These are phyloP conservation scores for Alternaria arborescens DNA, from an alignment of 2,329 filamentous ascomycete species.

Conservation along the genomic window DNA sequence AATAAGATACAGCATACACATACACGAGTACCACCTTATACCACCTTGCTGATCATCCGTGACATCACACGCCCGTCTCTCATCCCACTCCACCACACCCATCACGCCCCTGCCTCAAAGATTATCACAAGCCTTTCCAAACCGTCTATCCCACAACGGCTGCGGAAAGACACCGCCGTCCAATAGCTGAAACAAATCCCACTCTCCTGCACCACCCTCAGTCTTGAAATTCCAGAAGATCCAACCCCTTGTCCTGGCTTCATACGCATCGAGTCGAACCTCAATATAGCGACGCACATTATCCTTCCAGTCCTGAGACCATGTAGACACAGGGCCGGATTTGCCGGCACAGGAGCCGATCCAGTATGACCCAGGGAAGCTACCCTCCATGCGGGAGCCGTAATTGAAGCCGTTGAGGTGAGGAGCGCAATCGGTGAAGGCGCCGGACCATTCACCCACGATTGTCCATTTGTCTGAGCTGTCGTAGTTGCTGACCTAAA, in stretches of 20 bases:
- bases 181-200: slow-evolving; percentile 61
- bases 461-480: slow-evolving; percentile 70
- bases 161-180: slow-evolving; percentile 62
- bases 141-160: slow-evolving; percentile 38
- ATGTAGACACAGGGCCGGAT: slow-evolving; percentile 60
- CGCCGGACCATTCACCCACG: slow-evolving; percentile 73
- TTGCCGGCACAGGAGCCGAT: slow-evolving; percentile 64
- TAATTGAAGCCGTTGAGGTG: slow-evolving; percentile 56
- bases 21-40: not conserved
- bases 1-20: not conserved
- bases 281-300: slow-evolving; percentile 62
- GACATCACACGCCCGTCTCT: not conserved
- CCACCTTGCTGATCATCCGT: not conserved
- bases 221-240: slow-evolving; percentile 69
- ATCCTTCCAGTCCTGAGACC: slow-evolving; percentile 56
- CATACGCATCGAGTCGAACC: slow-evolving; percentile 63
- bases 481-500: slow-evolving; percentile 51
- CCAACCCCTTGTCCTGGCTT: slow-evolving; percentile 61
- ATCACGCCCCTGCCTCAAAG: slow-evolving; percentile 16
- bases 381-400: slow-evolving; percentile 68
- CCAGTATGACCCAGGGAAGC: slow-evolving; percentile 56
- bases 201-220: slow-evolving; percentile 59
- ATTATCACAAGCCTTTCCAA: slow-evolving; percentile 39
- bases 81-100: not conserved
- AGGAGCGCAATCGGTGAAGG: slow-evolving; percentile 67